phyloP scores from a whole-genome alignment of 2,329 filamentous ascomycete species.

The Fusarium concolor region DNA sequence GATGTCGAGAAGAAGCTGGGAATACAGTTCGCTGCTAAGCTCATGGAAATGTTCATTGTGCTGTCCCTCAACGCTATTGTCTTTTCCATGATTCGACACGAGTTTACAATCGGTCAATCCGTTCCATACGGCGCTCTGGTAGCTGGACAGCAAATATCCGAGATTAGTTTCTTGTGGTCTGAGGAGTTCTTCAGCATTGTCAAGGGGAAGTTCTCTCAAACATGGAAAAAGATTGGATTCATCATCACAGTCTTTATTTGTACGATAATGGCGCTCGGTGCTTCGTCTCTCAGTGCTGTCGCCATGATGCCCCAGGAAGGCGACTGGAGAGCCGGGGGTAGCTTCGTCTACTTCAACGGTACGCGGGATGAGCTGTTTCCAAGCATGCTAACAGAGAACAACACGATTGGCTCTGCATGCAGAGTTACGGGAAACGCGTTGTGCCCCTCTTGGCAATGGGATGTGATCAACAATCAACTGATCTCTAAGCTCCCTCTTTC shows the following conservation, averaged over 20 bases:
- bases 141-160: conserved; percentile 36
- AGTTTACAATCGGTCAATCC: conserved; percentile 32
- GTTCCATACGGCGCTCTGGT: conserved; percentile 39
- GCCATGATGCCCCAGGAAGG: conserved; percentile 42
- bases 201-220: conserved; percentile 27
- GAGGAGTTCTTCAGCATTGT: conserved; percentile 36
- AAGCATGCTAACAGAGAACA: background rate
- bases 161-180: conserved; percentile 40
- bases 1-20: conserved; percentile 38
- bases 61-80: conserved; percentile 34
- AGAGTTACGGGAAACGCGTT: conserved; percentile 24
- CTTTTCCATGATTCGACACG: conserved; percentile 35
- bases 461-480: conserved; percentile 33
- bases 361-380: conserved; percentile 33
- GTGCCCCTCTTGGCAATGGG: conserved; percentile 41
- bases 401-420: conserved; percentile 20
- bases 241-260: conserved; percentile 25
- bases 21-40: conserved; percentile 36
- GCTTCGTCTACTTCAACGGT: conserved; percentile 32
- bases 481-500: conserved; percentile 30
- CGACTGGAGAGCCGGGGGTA: conserved; percentile 35
- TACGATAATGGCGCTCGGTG: conserved; percentile 32
- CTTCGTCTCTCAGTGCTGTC: conserved; percentile 37
- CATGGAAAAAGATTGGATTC: conserved; percentile 37
- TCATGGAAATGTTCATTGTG: conserved; percentile 41